Percentiles rank a stretch among this genome's conserved stretches.
Conservation (phyloP, 2,329 filamentous ascomycete genomes). For the Mycosphaerella arachidis region DNA sequence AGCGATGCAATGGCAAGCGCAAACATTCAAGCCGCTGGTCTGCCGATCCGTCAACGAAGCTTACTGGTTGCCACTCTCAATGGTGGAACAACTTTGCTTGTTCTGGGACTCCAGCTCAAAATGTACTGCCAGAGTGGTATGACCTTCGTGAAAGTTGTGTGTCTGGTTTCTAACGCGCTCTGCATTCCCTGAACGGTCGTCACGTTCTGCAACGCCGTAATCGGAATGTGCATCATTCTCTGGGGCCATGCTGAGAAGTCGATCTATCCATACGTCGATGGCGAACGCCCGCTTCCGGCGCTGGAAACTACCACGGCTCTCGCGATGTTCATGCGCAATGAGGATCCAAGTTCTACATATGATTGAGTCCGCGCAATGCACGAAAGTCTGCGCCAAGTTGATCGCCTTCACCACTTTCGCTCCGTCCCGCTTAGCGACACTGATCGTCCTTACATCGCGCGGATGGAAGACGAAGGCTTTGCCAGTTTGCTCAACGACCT, state of each 20-base stretch:
- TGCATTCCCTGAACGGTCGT: neutral
- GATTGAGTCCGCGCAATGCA: neutral
- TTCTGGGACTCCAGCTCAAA: neutral
- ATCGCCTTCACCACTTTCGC: neutral
- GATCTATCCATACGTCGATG: neutral
- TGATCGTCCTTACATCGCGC: neutral
- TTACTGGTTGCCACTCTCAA: neutral
- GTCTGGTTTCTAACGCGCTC: neutral
- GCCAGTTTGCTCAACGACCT: neutral
- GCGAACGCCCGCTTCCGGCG: neutral
- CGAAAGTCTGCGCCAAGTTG: neutral
- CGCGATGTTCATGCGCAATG: neutral
- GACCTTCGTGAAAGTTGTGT: neutral
- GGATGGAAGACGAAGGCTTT: neutral
- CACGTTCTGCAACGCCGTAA: neutral
- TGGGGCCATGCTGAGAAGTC: neutral
- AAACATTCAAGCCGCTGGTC: neutral
- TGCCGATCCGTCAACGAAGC: neutral
- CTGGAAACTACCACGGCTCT: neutral
- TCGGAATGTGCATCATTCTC: neutral
- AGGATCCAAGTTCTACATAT: neutral
- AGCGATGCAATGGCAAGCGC: neutral
- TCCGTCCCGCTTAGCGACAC: neutral
- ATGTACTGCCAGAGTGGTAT: neutral
- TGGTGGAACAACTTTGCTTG: neutral